A percentile compares a stretch with the other conserved stretches of the same genome.
Evolutionary conservation across 805 yeast species (phyloP).

Genomic region (Saccharomyces mikatae): DNA sequence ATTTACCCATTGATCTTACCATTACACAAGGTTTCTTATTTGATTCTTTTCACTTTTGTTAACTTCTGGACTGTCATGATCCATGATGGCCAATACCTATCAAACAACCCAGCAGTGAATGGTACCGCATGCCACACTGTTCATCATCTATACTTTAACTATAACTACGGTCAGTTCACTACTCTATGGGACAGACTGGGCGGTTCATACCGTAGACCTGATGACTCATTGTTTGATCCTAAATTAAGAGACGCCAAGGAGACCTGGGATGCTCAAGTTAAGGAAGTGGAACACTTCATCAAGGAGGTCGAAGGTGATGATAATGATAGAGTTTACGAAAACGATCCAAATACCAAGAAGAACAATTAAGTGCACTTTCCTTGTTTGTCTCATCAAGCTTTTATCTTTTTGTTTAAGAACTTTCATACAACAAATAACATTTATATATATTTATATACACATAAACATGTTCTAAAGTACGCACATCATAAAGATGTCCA

Average conservation of each 20-base stretch:
- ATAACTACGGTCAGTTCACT: constrained; percentile 96
- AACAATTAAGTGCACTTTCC: constrained; percentile 1
- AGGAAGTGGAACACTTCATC: constrained; percentile 72
- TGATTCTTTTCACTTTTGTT: constrained; percentile 78
- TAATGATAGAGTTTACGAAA: constrained; percentile 69
- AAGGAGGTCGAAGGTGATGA: constrained; percentile 67
- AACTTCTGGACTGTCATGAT: constrained; percentile 98
- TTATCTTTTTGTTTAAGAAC: neutral
- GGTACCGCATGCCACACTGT: constrained; percentile 98
- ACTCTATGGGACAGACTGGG: constrained; percentile 98
- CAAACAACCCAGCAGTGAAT: constrained; percentile 87
- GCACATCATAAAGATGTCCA: neutral
- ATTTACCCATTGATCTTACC: constrained; percentile 88
- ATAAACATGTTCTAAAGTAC: neutral
- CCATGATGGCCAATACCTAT: constrained; percentile 93
- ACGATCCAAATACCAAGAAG: constrained; percentile 7
- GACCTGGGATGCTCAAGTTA: constrained; percentile 64
- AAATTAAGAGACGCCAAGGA: constrained; percentile 45
- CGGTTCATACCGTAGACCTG: constrained; percentile 88
- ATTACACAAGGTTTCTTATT: constrained; percentile 76
- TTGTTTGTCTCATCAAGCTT: neutral
- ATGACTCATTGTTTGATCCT: constrained; percentile 70
- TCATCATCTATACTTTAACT: constrained; percentile 94
- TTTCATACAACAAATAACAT: neutral
- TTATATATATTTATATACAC: neutral